phyloP scores from a whole-genome alignment of 176 grass and related monocot genomes.

The Alopecurus myosuroides region DNA sequence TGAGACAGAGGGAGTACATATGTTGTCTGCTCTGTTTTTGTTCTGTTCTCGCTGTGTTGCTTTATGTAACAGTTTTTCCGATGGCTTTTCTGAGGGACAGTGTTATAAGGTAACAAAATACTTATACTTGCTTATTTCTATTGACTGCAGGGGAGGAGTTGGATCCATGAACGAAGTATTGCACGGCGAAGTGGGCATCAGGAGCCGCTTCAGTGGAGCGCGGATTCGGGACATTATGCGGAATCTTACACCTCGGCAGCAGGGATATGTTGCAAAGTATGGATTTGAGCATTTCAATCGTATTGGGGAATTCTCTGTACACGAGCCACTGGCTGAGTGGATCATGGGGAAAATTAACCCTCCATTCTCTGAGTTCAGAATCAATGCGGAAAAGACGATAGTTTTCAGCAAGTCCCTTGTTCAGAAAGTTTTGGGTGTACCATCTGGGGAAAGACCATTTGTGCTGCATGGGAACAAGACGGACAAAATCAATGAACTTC shows the following conservation, averaged over 20 bases:
- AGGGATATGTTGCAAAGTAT: neutral
- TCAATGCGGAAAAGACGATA: neutral
- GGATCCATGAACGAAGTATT: conserved; percentile 1
- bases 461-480: neutral
- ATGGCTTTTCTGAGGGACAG: neutral
- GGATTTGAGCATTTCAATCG: neutral
- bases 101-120: neutral
- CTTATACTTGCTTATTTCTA: neutral
- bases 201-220: neutral
- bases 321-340: neutral
- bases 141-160: neutral
- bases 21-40: neutral
- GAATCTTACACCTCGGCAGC: neutral
- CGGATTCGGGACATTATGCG: neutral
- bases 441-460: neutral
- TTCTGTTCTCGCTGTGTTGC: neutral
- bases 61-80: neutral
- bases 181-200: neutral
- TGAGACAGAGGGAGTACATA: too few relatives aligned
- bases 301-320: neutral
- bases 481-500: neutral
- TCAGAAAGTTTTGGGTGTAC: conserved; percentile 3
- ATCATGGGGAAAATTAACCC: conserved; percentile 12
- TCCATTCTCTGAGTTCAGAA: conserved; percentile 4
- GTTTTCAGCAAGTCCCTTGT: conserved; percentile 1